These are phyloP conservation scores for Escovopsis sp. DNA, from an alignment of 2,329 filamentous ascomycete genomes.

Conservation along the genomic window DNA sequence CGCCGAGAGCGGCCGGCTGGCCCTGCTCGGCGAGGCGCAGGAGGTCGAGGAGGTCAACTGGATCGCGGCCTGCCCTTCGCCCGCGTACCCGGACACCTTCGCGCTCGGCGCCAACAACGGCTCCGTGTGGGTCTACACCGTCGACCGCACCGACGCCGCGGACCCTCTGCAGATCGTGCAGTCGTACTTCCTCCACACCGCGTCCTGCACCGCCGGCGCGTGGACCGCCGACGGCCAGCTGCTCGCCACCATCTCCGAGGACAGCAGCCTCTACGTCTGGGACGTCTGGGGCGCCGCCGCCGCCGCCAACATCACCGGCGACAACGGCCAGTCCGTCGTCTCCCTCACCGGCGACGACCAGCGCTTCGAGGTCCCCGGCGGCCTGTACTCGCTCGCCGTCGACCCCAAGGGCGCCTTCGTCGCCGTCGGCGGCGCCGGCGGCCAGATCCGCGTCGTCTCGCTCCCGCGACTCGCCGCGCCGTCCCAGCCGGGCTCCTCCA, in stretches of 20 bases:
- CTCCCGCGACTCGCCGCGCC: slow-evolving; percentile 47
- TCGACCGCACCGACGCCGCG: slow-evolving; percentile 48
- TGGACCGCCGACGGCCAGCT: slow-evolving; percentile 84
- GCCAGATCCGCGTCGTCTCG: slow-evolving; percentile 71
- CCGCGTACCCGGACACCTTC: slow-evolving; percentile 61
- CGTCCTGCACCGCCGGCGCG: slow-evolving; percentile 69
- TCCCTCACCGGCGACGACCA: slow-evolving; percentile 69
- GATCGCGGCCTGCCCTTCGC: slow-evolving; percentile 60
- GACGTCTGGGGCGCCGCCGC: slow-evolving; percentile 75
- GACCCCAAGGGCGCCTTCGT: slow-evolving; percentile 67
- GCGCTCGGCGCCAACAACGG: slow-evolving; percentile 84
- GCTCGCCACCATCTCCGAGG: slow-evolving; percentile 78
- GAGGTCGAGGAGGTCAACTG: slow-evolving; percentile 96
- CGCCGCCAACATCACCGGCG: slow-evolving; percentile 33
- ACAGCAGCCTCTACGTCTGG: slow-evolving; percentile 80
- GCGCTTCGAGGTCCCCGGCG: slow-evolving; percentile 82
- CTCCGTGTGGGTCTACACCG: slow-evolving; percentile 89
- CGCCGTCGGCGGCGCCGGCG: slow-evolving; percentile 77
- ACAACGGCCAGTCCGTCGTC: slow-evolving; percentile 52
- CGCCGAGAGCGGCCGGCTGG: slow-evolving; percentile 30
- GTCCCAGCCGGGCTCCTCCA: slow-evolving; percentile 7
- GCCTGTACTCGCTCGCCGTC: slow-evolving; percentile 75
- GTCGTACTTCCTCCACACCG: slow-evolving; percentile 84
- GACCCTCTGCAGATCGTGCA: slow-evolving; percentile 67
- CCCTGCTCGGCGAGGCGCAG: slow-evolving; percentile 60